Evolutionary conservation across 768 basidiomycete genomes (phyloP).

Genomic region (Porpolomopsis calyptriformis): DNA sequence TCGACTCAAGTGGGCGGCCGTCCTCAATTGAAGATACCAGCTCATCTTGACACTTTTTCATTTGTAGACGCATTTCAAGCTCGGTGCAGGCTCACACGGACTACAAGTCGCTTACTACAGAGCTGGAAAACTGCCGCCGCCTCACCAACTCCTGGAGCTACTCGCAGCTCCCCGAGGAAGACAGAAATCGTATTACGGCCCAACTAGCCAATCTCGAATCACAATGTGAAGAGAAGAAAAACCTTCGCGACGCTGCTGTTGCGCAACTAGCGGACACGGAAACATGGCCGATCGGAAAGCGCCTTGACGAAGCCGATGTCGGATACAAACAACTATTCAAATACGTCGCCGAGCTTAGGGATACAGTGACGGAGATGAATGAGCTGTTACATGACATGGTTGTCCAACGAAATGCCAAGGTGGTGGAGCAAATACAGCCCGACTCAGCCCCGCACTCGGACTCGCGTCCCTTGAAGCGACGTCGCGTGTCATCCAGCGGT

Average conservation of each 20-base stretch:
- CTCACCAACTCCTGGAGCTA: slow-evolving; percentile 12
- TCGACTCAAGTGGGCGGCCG: slow-evolving; percentile 15
- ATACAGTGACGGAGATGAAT: slow-evolving; percentile 16
- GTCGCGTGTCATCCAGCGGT: slow-evolving; percentile 15
- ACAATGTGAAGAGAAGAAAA: slow-evolving; percentile 14
- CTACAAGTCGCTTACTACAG: slow-evolving; percentile 12
- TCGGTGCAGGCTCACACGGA: slow-evolving; percentile 8
- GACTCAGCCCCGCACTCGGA: slow-evolving; percentile 11
- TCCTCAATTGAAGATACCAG: not conserved
- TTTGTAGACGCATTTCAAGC: slow-evolving; percentile 8
- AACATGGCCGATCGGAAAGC: slow-evolving; percentile 20
- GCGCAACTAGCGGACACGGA: slow-evolving; percentile 15
- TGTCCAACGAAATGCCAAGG: slow-evolving; percentile 5
- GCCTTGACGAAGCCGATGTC: slow-evolving; percentile 12
- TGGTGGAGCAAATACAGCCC: not conserved
- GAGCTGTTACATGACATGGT: slow-evolving; percentile 11
- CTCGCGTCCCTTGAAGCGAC: slow-evolving; percentile 20
- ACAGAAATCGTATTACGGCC: slow-evolving; percentile 8
- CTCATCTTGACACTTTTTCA: not conserved
- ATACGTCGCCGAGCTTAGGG: slow-evolving; percentile 15
- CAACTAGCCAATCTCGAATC: slow-evolving; percentile 15
- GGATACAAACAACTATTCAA: slow-evolving; percentile 15
- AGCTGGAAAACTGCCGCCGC: slow-evolving; percentile 10
- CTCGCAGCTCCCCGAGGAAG: slow-evolving; percentile 10
- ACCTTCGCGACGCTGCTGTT: slow-evolving; percentile 11